phyloP scores from a whole-genome alignment of 2,329 filamentous ascomycete species.

The Clarireedia homoeocarpa region DNA sequence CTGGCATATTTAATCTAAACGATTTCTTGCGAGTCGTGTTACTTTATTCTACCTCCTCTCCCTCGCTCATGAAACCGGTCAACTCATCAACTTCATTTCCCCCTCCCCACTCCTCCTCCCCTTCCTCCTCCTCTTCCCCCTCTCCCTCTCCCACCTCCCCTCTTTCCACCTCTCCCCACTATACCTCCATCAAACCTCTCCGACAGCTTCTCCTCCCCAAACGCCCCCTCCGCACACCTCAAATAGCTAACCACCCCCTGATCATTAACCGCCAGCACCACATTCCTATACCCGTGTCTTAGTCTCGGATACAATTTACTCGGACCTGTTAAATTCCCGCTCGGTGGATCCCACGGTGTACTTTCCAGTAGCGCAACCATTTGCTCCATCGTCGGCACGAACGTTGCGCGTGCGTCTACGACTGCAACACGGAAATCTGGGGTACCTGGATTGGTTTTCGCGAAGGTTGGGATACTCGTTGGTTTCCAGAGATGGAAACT shows the following conservation, averaged over 20 bases:
- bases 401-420: constrained; percentile 63
- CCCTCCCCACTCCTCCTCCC: constrained; percentile 16
- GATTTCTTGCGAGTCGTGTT: too few relatives aligned
- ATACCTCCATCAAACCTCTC: constrained; percentile 44
- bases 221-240: constrained; percentile 70
- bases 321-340: constrained; percentile 31
- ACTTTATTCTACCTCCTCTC: not conserved
- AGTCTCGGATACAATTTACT: constrained; percentile 65
- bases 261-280: constrained; percentile 82
- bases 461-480: constrained; percentile 50
- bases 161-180: constrained; percentile 32
- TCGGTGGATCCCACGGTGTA: constrained; percentile 60
- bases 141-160: constrained; percentile 31
- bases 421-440: constrained; percentile 85
- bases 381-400: constrained; percentile 66
- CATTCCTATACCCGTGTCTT: constrained; percentile 77
- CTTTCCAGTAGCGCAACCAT: constrained; percentile 64
- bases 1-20: too few relatives aligned
- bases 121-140: constrained; percentile 29
- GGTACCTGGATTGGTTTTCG: constrained; percentile 67
- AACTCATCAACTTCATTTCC: not conserved
- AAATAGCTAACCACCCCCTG: constrained; percentile 85
- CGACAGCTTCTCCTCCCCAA: constrained; percentile 67
- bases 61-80: not conserved
- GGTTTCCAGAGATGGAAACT: constrained; percentile 81